These are phyloP conservation scores for Moesziomyces parantarcticus DNA, from an alignment of 1,284 basidiomycete species.

Conservation along the genomic window DNA sequence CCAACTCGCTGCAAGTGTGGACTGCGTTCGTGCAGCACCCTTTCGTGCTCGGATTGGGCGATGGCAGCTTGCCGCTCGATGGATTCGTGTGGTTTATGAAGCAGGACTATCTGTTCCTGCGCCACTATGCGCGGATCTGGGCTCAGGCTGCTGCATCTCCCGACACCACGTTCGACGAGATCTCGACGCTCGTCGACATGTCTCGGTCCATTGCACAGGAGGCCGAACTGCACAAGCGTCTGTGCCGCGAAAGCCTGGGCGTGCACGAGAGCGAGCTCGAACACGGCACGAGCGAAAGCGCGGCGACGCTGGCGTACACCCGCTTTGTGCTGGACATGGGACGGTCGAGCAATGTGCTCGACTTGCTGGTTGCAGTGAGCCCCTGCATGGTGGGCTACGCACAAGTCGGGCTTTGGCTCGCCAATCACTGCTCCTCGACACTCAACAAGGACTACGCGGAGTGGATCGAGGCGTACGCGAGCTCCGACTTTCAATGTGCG, in stretches of 20 bases:
- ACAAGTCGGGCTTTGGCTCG: constrained; percentile 82
- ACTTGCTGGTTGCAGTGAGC: constrained; percentile 81
- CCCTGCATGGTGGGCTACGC: constrained; percentile 92
- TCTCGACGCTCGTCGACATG: constrained; percentile 76
- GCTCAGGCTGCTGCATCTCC: constrained; percentile 74
- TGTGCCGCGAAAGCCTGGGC: constrained; percentile 53
- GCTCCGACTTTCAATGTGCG: constrained; percentile 77
- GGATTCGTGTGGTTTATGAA: constrained; percentile 86
- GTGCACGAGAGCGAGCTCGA: constrained; percentile 45
- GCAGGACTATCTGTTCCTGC: constrained; percentile 72
- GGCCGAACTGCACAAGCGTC: constrained; percentile 47
- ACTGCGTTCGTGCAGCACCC: constrained; percentile 74
- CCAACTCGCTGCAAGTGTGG: constrained; percentile 62
- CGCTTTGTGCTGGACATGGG: constrained; percentile 59
- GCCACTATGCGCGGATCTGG: constrained; percentile 71
- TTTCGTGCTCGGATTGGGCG: constrained; percentile 80
- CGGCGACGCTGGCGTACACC: constrained; percentile 62
- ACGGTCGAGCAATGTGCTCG: constrained; percentile 75
- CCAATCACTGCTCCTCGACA: constrained; percentile 7
- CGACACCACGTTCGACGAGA: constrained; percentile 72
- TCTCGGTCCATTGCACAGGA: constrained; percentile 50
- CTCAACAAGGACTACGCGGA: constrained; percentile 52
- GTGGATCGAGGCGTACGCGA: constrained; percentile 87
- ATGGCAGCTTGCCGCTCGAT: constrained; percentile 76
- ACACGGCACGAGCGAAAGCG: constrained; percentile 47